Conservation (phyloP, 2,329 filamentous ascomycete genomes). For the Aplosporella prunicola region DNA sequence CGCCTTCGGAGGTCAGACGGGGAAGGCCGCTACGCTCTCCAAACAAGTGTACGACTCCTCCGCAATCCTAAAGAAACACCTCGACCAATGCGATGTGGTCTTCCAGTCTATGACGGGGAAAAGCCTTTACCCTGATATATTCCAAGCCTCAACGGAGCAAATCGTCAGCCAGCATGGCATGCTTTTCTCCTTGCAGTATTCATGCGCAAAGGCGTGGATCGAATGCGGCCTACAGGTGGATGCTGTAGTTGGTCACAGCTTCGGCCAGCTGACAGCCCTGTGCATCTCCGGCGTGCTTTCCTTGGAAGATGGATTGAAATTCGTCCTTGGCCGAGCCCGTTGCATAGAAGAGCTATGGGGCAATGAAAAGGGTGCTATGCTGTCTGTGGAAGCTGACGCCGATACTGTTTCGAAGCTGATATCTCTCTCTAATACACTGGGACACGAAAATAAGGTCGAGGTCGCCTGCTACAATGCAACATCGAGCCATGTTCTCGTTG, state of each 20-base stretch:
- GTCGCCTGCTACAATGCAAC: constrained; percentile 15
- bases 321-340: constrained; percentile 4
- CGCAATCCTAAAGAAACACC: constrained; percentile 12
- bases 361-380: constrained; percentile 17
- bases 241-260: constrained; percentile 14
- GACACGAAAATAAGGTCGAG: neutral
- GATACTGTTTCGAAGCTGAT: neutral
- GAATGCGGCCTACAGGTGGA: constrained; percentile 13
- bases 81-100: constrained; percentile 12
- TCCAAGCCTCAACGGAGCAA: constrained; percentile 11
- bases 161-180: constrained; percentile 20
- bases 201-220: constrained; percentile 21
- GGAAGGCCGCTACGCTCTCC: constrained; percentile 10
- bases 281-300: constrained; percentile 1
- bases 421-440: neutral
- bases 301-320: neutral
- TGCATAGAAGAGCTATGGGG: constrained; percentile 15
- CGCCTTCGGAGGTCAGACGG: constrained; percentile 12
- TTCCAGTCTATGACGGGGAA: constrained; percentile 3
- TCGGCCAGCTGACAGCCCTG: constrained; percentile 9
- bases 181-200: constrained; percentile 25
- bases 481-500: constrained; percentile 12
- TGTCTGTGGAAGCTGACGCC: constrained; percentile 12
- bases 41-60: constrained; percentile 10
- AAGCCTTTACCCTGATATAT: constrained; percentile 15